phyloP scores from a whole-genome alignment of 140 eudicot species.

The Stevia rebaudiana region DNA sequence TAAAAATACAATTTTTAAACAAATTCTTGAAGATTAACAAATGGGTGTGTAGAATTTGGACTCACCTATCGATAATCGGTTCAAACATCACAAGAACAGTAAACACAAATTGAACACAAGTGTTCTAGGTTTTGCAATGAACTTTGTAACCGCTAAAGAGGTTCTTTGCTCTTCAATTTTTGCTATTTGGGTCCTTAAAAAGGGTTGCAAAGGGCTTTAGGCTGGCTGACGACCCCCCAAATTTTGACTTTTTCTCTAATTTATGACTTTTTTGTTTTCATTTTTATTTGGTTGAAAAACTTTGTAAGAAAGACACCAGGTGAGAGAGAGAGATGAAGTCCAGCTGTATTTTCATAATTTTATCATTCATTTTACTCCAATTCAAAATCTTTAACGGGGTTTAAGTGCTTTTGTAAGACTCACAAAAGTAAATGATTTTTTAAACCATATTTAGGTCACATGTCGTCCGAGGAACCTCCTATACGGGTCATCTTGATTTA shows the following conservation, averaged over 20 bases:
- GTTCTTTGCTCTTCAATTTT: slow-evolving; percentile 17
- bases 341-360: slow-evolving; percentile 30
- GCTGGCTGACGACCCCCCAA: slow-evolving; percentile 25
- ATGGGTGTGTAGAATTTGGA: slow-evolving; percentile 28
- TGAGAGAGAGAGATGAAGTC: slow-evolving; percentile 22
- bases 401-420: slow-evolving; percentile 28
- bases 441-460: slow-evolving; percentile 22
- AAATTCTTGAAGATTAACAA: slow-evolving; percentile 18
- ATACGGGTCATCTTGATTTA: slow-evolving; percentile 17
- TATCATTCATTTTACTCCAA: slow-evolving; percentile 14
- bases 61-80: slow-evolving; percentile 36
- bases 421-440: slow-evolving; percentile 28
- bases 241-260: slow-evolving; percentile 39
- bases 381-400: slow-evolving; percentile 19
- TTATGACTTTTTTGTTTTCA: slow-evolving; percentile 20
- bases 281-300: slow-evolving; percentile 8
- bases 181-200: slow-evolving; percentile 23
- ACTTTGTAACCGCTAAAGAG: slow-evolving; percentile 28
- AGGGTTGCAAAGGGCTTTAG: slow-evolving; percentile 21
- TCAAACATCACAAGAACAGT: slow-evolving; percentile 21
- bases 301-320: slow-evolving; percentile 14
- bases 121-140: slow-evolving; percentile 10
- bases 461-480: slow-evolving; percentile 20
- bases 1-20: slow-evolving; percentile 23
- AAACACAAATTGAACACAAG: background rate